Evolutionary conservation across 805 yeast genomes (phyloP).

Genomic region (Candida maltosa): DNA sequence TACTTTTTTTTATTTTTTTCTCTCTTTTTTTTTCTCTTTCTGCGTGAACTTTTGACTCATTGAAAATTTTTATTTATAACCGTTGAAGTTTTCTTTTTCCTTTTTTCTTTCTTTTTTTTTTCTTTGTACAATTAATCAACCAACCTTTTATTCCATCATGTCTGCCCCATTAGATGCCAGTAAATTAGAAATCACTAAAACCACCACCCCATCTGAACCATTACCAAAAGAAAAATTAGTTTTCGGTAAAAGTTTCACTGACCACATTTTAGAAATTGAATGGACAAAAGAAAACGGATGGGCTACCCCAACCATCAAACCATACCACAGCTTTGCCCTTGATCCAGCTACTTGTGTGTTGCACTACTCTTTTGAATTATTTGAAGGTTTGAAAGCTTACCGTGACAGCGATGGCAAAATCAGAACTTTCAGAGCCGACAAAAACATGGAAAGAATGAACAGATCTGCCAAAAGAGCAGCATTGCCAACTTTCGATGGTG

Average conservation of each 20-base stretch:
- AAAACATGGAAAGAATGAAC: conserved; percentile 90
- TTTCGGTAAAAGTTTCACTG: conserved; percentile 61
- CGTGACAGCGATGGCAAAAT: conserved; percentile 56
- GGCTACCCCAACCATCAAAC: conserved; percentile 84
- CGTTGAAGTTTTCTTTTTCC: too few relatives aligned
- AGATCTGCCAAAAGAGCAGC: conserved; percentile 84
- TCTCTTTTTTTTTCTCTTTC: not conserved
- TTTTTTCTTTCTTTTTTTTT: too few relatives aligned
- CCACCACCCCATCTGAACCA: conserved; percentile 33
- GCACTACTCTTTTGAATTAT: conserved; percentile 92
- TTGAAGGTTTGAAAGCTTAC: conserved; percentile 96
- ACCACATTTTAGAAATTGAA: conserved; percentile 83
- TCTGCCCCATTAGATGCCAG: conserved; percentile 36
- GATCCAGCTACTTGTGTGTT: conserved; percentile 91
- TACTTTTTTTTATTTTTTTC: not conserved
- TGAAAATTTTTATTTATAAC: too few relatives aligned
- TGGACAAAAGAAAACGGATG: conserved; percentile 81
- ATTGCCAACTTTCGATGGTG: conserved; percentile 80
- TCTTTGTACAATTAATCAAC: too few relatives aligned
- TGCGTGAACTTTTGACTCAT: too few relatives aligned
- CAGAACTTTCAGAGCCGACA: conserved; percentile 87
- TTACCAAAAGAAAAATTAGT: conserved; percentile 38
- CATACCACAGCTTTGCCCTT: conserved; percentile 69
- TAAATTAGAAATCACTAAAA: conserved; percentile 32
- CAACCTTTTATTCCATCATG: too few relatives aligned